Base-by-base conservation (phyloP, 164 flowering plant species). In the Chloranthus sessilifolius region DNA sequence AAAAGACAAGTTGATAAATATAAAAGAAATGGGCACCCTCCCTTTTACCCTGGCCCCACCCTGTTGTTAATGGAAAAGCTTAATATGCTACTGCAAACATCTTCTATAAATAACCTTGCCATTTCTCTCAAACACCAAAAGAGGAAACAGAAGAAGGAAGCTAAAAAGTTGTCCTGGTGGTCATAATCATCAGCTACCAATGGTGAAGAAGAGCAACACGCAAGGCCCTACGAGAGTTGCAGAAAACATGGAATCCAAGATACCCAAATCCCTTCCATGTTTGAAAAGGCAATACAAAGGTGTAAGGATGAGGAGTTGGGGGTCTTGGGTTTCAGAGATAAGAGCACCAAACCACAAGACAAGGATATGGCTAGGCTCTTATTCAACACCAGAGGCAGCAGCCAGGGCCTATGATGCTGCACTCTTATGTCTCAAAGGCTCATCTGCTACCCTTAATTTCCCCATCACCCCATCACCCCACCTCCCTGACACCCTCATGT, bases 331-430 rank as follows among this genome's bases (percentile, higher is more conserved):
- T 2, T 84, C 95, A 7, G 95, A 90, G 52, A 85, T 90, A 10
- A 79, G 98, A 50, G 95, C 98, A 8, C 98, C 95, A 11, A 79
- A 79, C 58, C 98, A 85, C 20, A 87, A 87, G 41, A 78, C 95
- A 45, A 76, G 98, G 55, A 90, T 90, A 10, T 90, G 98, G 98
- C 61, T 90, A 19, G 98, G 98, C 23, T 90, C 98, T 1, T 84
- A 90, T 43, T 80, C 97, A 0, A 86, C 94, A 1, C 56, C 98
- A 3, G 98, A 90, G 48, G 98, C 95, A 5, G 98, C 98, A 4
- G 98, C 98, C 1, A 72, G 98, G 64, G 98, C 98, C 40, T 90
- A 90, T 50, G 98, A 90, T 57, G 98, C 95, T 56, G 98, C 98
- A 16, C 89, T 90, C 17, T 12, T 87, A 6, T 90, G 95, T 63